Base-by-base conservation (phyloP, 2,329 filamentous ascomycete species). In the Pezicula radicicola region DNA sequence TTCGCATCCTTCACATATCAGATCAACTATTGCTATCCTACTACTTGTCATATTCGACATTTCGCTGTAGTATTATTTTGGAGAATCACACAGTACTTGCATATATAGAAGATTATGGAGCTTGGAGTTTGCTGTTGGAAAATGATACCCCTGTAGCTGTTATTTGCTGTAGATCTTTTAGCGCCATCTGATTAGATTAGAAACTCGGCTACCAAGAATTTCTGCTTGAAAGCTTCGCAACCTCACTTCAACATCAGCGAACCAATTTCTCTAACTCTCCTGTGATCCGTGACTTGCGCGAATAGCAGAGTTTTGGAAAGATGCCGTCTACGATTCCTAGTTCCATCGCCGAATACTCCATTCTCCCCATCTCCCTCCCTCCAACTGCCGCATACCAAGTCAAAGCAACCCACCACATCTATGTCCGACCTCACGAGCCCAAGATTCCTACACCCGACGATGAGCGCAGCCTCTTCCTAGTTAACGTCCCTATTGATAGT, bases 401-500 rank as follows among this genome's bases (percentile, higher is more conserved):
- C 40, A 70, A 79, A 41, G 79, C 84, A 52, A 83, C 82, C 46
- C 94, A 97, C 73, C 90, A 92, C 71, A 76, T 97, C 63, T 96
- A 96, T 73, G 73, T 97, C 50, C 89, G 90, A 59, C 84, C 84
- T 50, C 92, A 97, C 70, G 79, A 85, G 43, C 91, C 93, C 55
- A 90, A 88, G 71, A 79, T 89, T 39, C 84, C 89, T 13, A 88
- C 87, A 7, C 76, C 80, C 50, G 80, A 88, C 68, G 88, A 93
- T 61, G 75, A 83, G 15, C 85, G 92, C 61, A 91, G 89, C 55
- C 78, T 99, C 16, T 99, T 96, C 71, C 68, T 96, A n/a, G 88
- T 92, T 57, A 97, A 99, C 64, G 74, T 95, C 1, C 94, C 94
- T 6, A 77, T 87, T 56, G 92, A 97, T 66, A 86, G 90, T 53